phyloP scores from a whole-genome alignment of 2,329 filamentous ascomycete genomes.

The Colletotrichum kahawae region DNA sequence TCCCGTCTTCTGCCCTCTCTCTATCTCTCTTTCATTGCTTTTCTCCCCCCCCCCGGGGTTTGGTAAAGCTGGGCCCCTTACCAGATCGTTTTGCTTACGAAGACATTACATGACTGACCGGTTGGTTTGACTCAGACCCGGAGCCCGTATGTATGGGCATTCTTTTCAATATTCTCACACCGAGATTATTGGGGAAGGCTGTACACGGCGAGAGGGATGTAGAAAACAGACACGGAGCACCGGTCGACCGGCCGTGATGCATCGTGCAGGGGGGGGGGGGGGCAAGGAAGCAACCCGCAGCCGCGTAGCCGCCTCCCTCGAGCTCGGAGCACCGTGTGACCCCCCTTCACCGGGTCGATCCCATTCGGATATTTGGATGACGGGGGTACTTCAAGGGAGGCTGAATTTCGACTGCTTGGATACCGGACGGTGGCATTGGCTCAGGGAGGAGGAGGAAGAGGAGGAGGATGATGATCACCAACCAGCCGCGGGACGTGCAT shows the following conservation, averaged over 20 bases:
- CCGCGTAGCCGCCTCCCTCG: conserved; percentile 3
- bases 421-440: neutral
- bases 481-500: conserved; percentile 7
- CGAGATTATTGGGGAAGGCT: neutral
- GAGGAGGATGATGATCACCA: neutral
- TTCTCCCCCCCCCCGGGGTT: neutral
- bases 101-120: neutral
- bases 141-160: neutral
- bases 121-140: neutral
- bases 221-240: neutral
- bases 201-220: neutral
- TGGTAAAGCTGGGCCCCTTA: neutral
- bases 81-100: neutral
- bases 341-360: neutral
- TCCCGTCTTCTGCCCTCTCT: neutral
- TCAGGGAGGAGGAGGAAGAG: neutral
- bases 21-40: neutral
- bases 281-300: neutral
- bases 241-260: neutral
- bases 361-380: neutral
- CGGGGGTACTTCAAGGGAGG: neutral
- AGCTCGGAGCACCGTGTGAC: conserved; percentile 15
- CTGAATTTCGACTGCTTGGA: neutral
- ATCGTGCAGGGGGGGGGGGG: conserved; percentile 3
- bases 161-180: neutral